Evolutionary conservation across 2,329 filamentous ascomycete species (phyloP).

Genomic region (Arachnomyces sp.): DNA sequence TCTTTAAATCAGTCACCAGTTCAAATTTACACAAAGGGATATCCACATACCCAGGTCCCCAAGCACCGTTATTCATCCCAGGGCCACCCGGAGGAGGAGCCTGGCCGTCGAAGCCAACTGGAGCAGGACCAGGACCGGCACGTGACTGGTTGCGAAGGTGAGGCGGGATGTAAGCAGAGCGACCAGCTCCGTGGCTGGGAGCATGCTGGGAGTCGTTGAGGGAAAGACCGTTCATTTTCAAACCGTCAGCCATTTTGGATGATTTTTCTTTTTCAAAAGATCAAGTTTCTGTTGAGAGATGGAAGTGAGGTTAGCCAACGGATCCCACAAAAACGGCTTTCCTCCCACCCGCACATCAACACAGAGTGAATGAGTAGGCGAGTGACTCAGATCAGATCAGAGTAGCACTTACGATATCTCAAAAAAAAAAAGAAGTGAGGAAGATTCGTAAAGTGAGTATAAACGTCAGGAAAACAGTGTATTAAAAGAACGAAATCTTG

Average conservation of each 20-base stretch:
- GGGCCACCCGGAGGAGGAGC: conserved; percentile 21
- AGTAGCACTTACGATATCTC: conserved; percentile 1
- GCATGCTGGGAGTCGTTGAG: conserved; percentile 58
- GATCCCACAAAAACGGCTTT: background rate
- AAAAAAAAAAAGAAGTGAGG: conserved; percentile 4
- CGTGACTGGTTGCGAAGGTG: conserved; percentile 44
- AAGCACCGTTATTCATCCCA: conserved; percentile 25
- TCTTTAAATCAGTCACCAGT: conserved; percentile 14
- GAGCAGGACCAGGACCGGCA: conserved; percentile 20
- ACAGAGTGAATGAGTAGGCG: background rate
- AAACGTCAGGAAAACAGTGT: no score
- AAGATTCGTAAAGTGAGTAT: no score
- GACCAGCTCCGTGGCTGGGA: conserved; percentile 40
- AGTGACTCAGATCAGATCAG: background rate
- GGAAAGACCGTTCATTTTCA: conserved; percentile 49
- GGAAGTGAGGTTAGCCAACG: conserved; percentile 3
- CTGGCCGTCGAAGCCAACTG: conserved; percentile 31
- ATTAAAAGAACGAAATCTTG: no score
- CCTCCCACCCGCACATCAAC: background rate
- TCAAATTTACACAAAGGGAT: conserved; percentile 2
- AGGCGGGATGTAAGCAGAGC: conserved; percentile 58
- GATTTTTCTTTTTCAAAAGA: background rate
- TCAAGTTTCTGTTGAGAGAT: no score
- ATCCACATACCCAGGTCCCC: conserved; percentile 21
- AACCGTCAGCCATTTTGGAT: conserved; percentile 43